phyloP scores from a whole-genome alignment of 1,284 basidiomycete genomes.

The Sparassis latifolia region DNA sequence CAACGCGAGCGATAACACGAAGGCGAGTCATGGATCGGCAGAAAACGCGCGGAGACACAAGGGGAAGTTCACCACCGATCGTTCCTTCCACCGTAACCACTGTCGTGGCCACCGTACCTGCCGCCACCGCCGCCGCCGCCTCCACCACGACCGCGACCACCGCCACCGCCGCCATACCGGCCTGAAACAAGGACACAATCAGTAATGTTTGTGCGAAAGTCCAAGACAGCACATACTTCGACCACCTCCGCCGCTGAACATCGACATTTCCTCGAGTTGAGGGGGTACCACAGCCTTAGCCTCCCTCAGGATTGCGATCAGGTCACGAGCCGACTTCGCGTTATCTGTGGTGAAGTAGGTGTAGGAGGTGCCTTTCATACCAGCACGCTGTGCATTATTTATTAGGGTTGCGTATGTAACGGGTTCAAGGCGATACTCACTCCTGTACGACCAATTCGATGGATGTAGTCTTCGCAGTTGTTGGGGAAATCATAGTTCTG shows the following conservation, averaged over 20 bases:
- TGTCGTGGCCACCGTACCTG: constrained; percentile 25
- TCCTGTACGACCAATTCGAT: constrained; percentile 88
- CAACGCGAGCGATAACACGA: not conserved
- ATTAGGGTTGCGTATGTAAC: too few relatives aligned
- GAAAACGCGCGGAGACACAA: not conserved
- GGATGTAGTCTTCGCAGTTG: constrained; percentile 92
- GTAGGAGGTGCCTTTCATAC: constrained; percentile 86
- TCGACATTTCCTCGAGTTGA: constrained; percentile 90
- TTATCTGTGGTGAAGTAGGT: constrained; percentile 97
- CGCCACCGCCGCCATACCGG: constrained; percentile 26
- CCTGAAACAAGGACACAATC: constrained; percentile 10
- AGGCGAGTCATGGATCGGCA: not conserved
- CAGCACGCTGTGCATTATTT: constrained; percentile 58
- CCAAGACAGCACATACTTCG: constrained; percentile 41
- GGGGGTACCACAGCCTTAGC: constrained; percentile 86
- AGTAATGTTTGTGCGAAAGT: not conserved
- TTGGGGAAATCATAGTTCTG: constrained; percentile 97
- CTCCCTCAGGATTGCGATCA: constrained; percentile 85
- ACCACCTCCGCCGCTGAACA: constrained; percentile 75
- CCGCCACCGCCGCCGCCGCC: constrained; percentile 32
- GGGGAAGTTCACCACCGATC: constrained; percentile 24
- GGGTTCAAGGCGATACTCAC: constrained; percentile 33
- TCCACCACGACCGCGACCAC: constrained; percentile 32
- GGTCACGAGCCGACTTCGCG: constrained; percentile 89
- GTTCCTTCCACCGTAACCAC: constrained; percentile 22